A percentile compares a stretch with the other conserved stretches of the same genome.
Conservation (phyloP, 2,329 filamentous ascomycete species). For the Metarhizium guizhouense region DNA sequence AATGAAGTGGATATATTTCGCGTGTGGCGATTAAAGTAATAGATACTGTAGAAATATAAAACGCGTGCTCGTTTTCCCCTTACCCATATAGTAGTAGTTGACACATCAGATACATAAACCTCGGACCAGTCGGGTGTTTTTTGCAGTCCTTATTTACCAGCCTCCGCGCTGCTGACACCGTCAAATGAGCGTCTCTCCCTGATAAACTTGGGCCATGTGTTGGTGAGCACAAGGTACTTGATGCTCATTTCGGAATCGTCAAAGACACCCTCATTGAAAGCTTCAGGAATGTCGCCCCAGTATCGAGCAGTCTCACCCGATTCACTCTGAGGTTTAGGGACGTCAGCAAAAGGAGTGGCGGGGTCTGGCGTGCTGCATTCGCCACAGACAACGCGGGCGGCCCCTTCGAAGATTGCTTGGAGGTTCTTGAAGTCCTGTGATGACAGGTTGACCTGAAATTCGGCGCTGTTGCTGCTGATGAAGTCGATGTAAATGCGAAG, state of each 20-base stretch:
- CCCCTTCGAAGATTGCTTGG: constrained; percentile 45
- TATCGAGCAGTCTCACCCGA: constrained; percentile 21
- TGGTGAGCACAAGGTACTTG: constrained; percentile 60
- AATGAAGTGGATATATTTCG: background rate
- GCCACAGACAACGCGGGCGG: constrained; percentile 37
- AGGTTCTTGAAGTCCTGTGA: constrained; percentile 45
- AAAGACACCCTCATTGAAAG: constrained; percentile 47
- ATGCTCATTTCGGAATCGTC: constrained; percentile 51
- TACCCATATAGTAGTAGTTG: background rate
- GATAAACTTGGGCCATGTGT: constrained; percentile 58
- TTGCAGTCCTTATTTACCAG: background rate
- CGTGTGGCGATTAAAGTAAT: background rate
- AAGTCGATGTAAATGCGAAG: constrained; percentile 54
- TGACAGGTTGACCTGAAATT: constrained; percentile 60
- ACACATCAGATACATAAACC: background rate
- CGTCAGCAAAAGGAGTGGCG: constrained; percentile 33
- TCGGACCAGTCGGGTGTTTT: background rate
- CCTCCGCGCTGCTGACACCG: constrained; percentile 6
- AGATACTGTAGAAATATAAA: background rate
- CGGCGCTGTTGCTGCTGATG: constrained; percentile 50
- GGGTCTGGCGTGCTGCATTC: constrained; percentile 29
- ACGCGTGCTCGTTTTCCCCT: background rate
- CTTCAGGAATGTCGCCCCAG: constrained; percentile 37
- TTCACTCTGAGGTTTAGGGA: constrained; percentile 12
- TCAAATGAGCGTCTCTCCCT: constrained; percentile 29